Evolutionary conservation across 331 rosid genomes (phyloP), one percentile per base, ranked within the genome.

Genomic region (Arachis monticola): DNA sequence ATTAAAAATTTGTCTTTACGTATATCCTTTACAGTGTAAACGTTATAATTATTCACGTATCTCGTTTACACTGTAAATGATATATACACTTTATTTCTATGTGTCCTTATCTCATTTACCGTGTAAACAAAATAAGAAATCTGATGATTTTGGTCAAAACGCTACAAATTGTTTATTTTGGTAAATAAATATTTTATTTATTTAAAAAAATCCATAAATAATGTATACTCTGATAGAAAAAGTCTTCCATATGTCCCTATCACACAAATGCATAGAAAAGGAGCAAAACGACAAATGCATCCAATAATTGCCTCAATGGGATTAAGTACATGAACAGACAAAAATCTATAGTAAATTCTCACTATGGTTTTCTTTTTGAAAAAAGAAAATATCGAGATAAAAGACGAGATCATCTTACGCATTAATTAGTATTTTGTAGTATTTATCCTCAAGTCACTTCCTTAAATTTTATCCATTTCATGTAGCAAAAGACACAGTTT

Each of bases 271-370:
- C 64, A 2, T 3, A 52, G 10, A 5, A 30, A 71, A 47, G 22
- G 55, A 53, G 35, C 55, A 53, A 63, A 52, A 70, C 69, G 46
- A 3, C 53, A 50, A 61, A 62, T 74, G 52, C 74, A 66, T 58
- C 42, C 32, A 56, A 42, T 12, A 57, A 66, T 60, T 56, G 50
- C 59, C 42, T 31, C 67, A 67, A 31, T 45, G 50, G 50, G 51
- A 79, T 40, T 52, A 8, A 48, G 65, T 10, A 58, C 10, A 61
- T 38, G 14, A 53, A 62, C 30, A 47, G 31, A 17, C 55, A 42
- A 45, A 65, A 64, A 47, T 35, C 11, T 10, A 10, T 7, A 60
- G 5, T 1, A 14, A 52, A 62, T 40, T 45, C 17, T 14, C 66
- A 32, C 53, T 45, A 46, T 41, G 10, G 14, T 30, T n/a, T 69